A percentile compares a stretch with the other conserved stretches of the same genome.
phyloP scores from a whole-genome alignment of 2,329 filamentous ascomycete genomes.

The Zymoseptoria pseudotritici region DNA sequence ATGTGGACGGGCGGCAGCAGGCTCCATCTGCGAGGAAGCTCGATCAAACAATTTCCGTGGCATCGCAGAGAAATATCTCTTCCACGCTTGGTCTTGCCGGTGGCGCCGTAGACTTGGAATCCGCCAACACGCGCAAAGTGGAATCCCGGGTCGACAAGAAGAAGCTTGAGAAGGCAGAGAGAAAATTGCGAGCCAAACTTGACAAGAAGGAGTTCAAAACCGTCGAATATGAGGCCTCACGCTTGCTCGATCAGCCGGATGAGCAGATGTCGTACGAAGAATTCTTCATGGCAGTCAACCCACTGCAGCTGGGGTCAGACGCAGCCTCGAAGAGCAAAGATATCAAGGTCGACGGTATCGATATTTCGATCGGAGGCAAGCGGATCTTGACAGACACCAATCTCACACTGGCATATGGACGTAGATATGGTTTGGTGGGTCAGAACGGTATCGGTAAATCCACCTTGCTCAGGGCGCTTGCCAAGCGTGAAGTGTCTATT shows the following conservation, averaged over 20 bases:
- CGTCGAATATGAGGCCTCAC: constrained; percentile 93
- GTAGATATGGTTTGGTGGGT: constrained; percentile 93
- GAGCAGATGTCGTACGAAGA: constrained; percentile 91
- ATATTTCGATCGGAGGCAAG: constrained; percentile 82
- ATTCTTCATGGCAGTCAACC: constrained; percentile 99
- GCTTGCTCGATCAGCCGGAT: constrained; percentile 74
- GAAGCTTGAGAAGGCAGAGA: constrained; percentile 97
- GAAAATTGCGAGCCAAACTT: constrained; percentile 96
- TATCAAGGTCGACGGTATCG: constrained; percentile 93
- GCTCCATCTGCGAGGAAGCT: constrained; percentile 75
- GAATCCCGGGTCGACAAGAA: constrained; percentile 97
- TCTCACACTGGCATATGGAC: constrained; percentile 82
- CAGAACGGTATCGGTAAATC: constrained; percentile 91
- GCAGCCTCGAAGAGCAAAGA: constrained; percentile 82
- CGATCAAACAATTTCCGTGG: constrained; percentile 91
- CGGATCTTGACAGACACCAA: constrained; percentile 88
- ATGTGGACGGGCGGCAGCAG: constrained; percentile 56
- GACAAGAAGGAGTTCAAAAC: constrained; percentile 98
- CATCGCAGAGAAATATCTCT: constrained; percentile 89
- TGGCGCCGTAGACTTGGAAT: constrained; percentile 83
- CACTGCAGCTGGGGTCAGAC: constrained; percentile 73
- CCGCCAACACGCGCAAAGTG: constrained; percentile 84
- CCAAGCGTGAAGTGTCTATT: constrained; percentile 86
- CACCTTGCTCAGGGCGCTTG: constrained; percentile 85
- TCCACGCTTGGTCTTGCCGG: constrained; percentile 84